Evolutionary conservation across 352 stramenopile genomes (phyloP), one percentile per base, ranked within the genome.

Genomic region (Globisporangium alternatum): DNA sequence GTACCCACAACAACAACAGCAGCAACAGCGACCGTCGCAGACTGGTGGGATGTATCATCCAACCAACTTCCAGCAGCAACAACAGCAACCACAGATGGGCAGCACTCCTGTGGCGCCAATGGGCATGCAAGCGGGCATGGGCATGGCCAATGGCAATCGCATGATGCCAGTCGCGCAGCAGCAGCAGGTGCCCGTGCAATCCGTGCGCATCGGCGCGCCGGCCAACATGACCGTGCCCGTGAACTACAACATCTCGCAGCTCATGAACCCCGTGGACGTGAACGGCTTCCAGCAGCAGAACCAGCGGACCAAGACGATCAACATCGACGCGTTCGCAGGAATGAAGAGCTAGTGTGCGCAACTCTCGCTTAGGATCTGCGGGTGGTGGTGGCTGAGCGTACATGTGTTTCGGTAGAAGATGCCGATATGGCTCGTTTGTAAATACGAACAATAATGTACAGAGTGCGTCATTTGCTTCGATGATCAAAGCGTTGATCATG

Each of bases 191-290:
- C 30, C 15, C 33, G 39, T n/a, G 49, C 37, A 28, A 25, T 13
- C 25, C 3, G 25, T 56, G 51, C 51, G 51, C 19, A 5, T 57
- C 30, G 19, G 51, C 17, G 51, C 17, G 19, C 51, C 51, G 4
- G 17, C 25, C 52, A 58, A 58, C 52, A 58, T 45, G 57, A 56
- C 25, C 57, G 37, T 47, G 28, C n/a, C 44, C 37, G 81, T 83
- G 31, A 93, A 92, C 71, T 90, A 86, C 70, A 92, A 86, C 69
- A 94, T 94, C 57, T 92, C 86, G 12, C 80, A 90, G 64, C 67
- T 92, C 47, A 90, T 94, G 83, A 90, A 92, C 64, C 86, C 86
- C 12, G 81, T 75, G 48, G 85, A 78, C 44, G 74, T 92, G 56
- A 81, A 77, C 60, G 71, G 76, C 48, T 74, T 73, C 8, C 58